Evolutionary conservation across 352 stramenopile species (phyloP).

Genomic region (Pythium myriotylum): DNA sequence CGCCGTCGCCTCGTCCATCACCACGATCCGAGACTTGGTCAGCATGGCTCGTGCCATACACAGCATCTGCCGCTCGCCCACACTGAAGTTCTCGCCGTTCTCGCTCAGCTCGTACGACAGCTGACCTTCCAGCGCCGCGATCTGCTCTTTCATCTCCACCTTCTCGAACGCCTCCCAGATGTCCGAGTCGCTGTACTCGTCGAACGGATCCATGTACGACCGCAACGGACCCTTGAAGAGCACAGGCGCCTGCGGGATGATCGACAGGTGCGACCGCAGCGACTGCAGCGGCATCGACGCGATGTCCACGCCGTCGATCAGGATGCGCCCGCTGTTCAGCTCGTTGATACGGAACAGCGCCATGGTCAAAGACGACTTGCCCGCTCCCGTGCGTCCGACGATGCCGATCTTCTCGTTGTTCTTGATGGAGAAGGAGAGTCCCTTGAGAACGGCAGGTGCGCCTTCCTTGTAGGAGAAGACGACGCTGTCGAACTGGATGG

Average conservation of each 20-base stretch:
- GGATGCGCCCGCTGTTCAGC: conserved; percentile 27
- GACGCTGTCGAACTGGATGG: conserved; percentile 81
- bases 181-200: conserved; percentile 62
- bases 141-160: conserved; percentile 54
- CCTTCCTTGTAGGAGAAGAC: conserved; percentile 68
- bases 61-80: background rate
- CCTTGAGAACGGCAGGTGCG: conserved; percentile 38
- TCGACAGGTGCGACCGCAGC: conserved; percentile 27
- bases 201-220: too few relatives aligned
- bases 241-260: conserved; percentile 65
- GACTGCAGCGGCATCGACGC: conserved; percentile 18
- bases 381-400: conserved; percentile 9
- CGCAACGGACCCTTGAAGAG: conserved; percentile 84
- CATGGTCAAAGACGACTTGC: background rate
- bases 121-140: conserved; percentile 18
- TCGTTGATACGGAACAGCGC: conserved; percentile 28
- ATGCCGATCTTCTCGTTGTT: conserved; percentile 20
- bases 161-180: conserved; percentile 68
- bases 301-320: conserved; percentile 37
- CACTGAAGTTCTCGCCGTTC: background rate
- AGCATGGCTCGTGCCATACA: conserved; percentile 61
- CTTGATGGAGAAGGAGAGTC: conserved; percentile 46
- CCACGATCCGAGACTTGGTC: conserved; percentile 73
- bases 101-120: conserved; percentile 6
- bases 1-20: conserved; percentile 94